Base-by-base conservation (phyloP, 2,329 filamentous ascomycete genomes). In the Scolecobasidium constrictum region DNA sequence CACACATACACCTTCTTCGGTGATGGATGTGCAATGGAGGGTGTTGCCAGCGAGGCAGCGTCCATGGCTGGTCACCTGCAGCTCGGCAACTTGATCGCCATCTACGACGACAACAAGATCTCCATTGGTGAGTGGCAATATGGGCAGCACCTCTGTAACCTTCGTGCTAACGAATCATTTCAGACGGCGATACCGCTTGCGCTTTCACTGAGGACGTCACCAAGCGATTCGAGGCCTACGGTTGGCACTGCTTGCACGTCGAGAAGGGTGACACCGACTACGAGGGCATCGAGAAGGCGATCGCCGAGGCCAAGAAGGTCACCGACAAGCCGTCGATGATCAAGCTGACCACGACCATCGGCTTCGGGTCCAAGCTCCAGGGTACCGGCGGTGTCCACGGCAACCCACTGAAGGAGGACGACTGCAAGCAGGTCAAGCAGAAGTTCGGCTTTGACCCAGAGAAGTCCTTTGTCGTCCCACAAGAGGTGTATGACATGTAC, bases 81-180 rank as follows among this genome's bases (percentile, higher is more conserved):
- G 77, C 80, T 98, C 52, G 92, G 90, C 63, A 98, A 96, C 77
- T 75, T 98, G 60, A 96, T 96, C 68, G 80, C 78, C 67, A 77
- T 98, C 68, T 98, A 90, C 68, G 92, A 98, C 62, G 92, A 98
- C 75, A 98, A 98, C 78, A 84, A 94, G 67, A 96, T 98, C 62
- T 94, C 77, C 52, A 81, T 81, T 56, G 77, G 77, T 80, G 61
- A 61, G 73, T 47, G 20, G 39, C 17, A 15, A 22, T n/a, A n/a
- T n/a, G n/a, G n/a, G n/a, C n/a, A n/a, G n/a, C n/a, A n/a, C n/a
- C n/a, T n/a, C n/a, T n/a, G n/a, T n/a, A n/a, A n/a, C n/a, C n/a
- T n/a, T n/a, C n/a, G n/a, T n/a, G n/a, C n/a, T n/a, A n/a, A n/a
- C n/a, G n/a, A n/a, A n/a, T n/a, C n/a, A n/a, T 26, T 35, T 40